Conservation (phyloP, 768 basidiomycete species). For the Agrocybe pediades region DNA sequence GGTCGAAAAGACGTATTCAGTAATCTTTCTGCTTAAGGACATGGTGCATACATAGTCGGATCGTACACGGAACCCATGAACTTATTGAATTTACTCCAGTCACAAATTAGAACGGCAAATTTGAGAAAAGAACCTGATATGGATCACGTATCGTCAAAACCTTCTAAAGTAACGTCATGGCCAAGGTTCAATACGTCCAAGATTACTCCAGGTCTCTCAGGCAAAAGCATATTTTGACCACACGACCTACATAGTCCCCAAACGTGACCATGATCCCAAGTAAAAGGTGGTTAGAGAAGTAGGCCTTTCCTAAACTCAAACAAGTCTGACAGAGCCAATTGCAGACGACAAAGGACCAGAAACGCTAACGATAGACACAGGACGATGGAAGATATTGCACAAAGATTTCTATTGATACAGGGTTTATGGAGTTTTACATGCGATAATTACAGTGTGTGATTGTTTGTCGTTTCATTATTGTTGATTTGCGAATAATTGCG, state of each 20-base stretch:
- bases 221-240: background rate
- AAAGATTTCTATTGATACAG: slow-evolving; percentile 8
- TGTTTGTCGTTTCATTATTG: background rate
- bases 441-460: background rate
- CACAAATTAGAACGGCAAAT: background rate
- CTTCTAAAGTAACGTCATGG: background rate
- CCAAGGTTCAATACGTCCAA: background rate
- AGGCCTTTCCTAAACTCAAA: too few relatives aligned
- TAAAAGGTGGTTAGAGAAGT: background rate
- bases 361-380: too few relatives aligned
- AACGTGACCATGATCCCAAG: background rate
- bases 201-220: background rate
- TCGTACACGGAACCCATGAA: background rate
- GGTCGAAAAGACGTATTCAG: too few relatives aligned
- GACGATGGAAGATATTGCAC: background rate
- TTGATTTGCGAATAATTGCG: background rate
- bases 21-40: too few relatives aligned
- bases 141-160: too few relatives aligned
- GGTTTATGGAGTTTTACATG: slow-evolving; percentile 2
- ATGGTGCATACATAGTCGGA: background rate
- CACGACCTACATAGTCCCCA: background rate
- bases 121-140: too few relatives aligned
- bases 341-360: too few relatives aligned
- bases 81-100: background rate
- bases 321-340: too few relatives aligned